Percentiles rank a stretch among this genome's conserved stretches.
These are phyloP conservation scores for Cicer yamashitae DNA, from an alignment of 306 rosid species.

Conservation along the genomic window DNA sequence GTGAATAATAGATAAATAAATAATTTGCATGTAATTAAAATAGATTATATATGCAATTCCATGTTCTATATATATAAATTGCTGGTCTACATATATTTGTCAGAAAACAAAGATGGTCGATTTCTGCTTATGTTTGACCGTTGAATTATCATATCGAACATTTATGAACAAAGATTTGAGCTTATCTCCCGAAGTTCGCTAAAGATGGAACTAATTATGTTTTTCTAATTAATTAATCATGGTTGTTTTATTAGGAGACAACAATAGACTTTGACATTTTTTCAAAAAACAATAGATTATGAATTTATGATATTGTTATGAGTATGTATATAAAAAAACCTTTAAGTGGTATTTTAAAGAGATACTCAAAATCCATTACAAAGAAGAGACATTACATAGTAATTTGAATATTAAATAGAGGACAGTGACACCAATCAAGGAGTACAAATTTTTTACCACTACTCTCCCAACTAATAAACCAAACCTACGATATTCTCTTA, in stretches of 20 bases:
- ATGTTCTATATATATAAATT: slow-evolving; percentile 7
- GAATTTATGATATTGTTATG: no score
- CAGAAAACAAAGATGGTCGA: slow-evolving; percentile 14
- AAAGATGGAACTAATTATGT: neutral
- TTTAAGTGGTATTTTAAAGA: no score
- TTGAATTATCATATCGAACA: slow-evolving; percentile 33
- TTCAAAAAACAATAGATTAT: no score
- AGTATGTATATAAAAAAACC: no score
- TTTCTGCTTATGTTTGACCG: slow-evolving; percentile 41
- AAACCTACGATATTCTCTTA: no score
- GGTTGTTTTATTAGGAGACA: neutral
- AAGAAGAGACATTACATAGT: no score
- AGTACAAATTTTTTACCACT: no score
- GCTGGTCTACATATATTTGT: slow-evolving; percentile 5
- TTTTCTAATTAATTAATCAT: neutral
- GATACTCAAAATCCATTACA: no score
- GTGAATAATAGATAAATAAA: neutral
- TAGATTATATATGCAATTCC: neutral
- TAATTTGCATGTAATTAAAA: slow-evolving; percentile 23
- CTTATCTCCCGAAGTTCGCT: slow-evolving; percentile 22
- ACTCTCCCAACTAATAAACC: no score
- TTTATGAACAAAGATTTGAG: slow-evolving; percentile 40
- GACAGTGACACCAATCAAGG: no score
- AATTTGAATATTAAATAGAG: no score
- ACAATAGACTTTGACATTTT: neutral